phyloP scores from a whole-genome alignment of 208 protist species.

The Zelonia costaricensis region DNA sequence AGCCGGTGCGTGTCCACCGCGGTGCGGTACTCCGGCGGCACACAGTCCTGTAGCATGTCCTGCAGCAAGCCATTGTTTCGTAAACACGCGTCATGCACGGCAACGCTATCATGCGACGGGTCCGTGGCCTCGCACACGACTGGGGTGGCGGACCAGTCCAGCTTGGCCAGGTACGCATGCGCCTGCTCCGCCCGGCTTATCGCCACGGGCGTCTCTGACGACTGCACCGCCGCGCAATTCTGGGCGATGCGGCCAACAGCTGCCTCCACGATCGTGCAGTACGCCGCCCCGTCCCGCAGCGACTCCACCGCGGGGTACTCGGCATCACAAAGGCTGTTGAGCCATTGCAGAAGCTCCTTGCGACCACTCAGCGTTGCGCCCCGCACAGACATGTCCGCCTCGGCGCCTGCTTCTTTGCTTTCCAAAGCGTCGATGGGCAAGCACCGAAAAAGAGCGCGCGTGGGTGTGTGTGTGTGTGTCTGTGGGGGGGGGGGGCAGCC shows the following conservation, averaged over 20 bases:
- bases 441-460: too few relatives aligned
- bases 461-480: too few relatives aligned
- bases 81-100: slow-evolving; percentile 44
- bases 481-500: too few relatives aligned
- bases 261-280: slow-evolving; percentile 82
- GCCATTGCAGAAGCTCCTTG: slow-evolving; percentile 73
- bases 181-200: slow-evolving; percentile 23
- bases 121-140: slow-evolving; percentile 65
- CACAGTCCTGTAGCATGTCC: slow-evolving; percentile 59
- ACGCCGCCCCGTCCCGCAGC: slow-evolving; percentile 78
- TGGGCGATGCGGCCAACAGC: slow-evolving; percentile 57
- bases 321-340: slow-evolving; percentile 77
- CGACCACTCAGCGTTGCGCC: slow-evolving; percentile 46
- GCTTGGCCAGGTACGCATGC: slow-evolving; percentile 17
- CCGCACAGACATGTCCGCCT: slow-evolving; percentile 10
- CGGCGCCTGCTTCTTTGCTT: not conserved
- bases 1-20: slow-evolving; percentile 65
- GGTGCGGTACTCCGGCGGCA: slow-evolving; percentile 49
- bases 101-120: slow-evolving; percentile 49
- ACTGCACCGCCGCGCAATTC: slow-evolving; percentile 39
- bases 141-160: slow-evolving; percentile 67
- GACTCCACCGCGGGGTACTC: slow-evolving; percentile 83
- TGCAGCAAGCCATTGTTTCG: slow-evolving; percentile 77
- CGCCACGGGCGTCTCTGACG: slow-evolving; percentile 32
- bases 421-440: too few relatives aligned